Base-by-base conservation (phyloP, 192 early-diverging fungal genomes). In the Umbelopsis sp. region DNA sequence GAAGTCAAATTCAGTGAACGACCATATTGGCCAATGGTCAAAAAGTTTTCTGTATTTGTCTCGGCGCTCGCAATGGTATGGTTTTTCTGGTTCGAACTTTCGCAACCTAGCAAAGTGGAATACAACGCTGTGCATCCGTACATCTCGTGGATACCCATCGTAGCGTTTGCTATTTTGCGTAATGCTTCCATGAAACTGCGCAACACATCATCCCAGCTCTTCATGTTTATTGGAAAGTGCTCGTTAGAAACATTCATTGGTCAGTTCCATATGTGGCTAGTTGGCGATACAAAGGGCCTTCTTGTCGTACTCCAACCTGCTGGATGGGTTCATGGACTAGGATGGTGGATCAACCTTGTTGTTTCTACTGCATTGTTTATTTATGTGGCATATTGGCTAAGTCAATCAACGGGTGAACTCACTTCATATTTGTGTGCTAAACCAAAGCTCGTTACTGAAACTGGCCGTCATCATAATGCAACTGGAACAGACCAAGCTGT, bases 181-280 rank as follows among this genome's bases (percentile, higher is more conserved):
- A 93, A 93, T 73, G 76, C 82, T 15, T 87, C 88, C 1, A 61
- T 72, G 21, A 45, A 35, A 7, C 72, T 91, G 66, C 81, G 92
- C 8, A 74, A 80, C n/a, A 84, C 76, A 4, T 77, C 84, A 16
- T 88, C 85, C 46, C 49, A 74, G 0, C 84, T 86, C 46, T 91
- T 86, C 75, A 45, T 80, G 0, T 86, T 83, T 35, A 78, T 89
- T 33, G 92, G 91, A 4, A 79, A 79, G 27, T 86, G 86, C 67
- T 90, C 87, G 8, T 74, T 93, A 11, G 92, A 93, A 74, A 89
- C 88, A 25, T 93, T 92, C 67, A 88, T 93, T 74, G 86, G 89
- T 9, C 91, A 93, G 80, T 91, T 89, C 72, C 92, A 93, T 67
- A 77, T 92, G 66, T 93, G 89, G 84, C 73, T 93, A 48, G 92